Conservation (phyloP, 345 rosid species). For the Arabis hirsuta region DNA sequence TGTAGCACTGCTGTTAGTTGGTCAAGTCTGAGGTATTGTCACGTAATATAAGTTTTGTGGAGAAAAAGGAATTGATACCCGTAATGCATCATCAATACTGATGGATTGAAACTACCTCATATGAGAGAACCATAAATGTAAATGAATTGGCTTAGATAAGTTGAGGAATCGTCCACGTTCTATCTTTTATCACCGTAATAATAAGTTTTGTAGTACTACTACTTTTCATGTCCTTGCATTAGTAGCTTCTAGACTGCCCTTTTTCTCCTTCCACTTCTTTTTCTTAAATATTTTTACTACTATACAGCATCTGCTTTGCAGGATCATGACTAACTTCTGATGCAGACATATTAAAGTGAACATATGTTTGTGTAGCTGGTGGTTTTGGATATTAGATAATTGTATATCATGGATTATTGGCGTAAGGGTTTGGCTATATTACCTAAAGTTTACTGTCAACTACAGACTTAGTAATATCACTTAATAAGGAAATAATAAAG, state of each 20-base stretch:
- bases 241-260: conserved; percentile 27
- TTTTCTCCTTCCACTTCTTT: conserved; percentile 9
- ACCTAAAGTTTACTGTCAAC: conserved; percentile 7
- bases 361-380: conserved; percentile 3
- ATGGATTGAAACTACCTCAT: conserved; percentile 15
- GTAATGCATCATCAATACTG: conserved; percentile 14
- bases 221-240: conserved; percentile 1
- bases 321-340: conserved; percentile 13
- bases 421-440: conserved; percentile 16
- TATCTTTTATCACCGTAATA: neutral
- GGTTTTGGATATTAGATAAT: conserved; percentile 30
- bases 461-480: neutral
- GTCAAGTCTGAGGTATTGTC: conserved; percentile 17
- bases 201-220: neutral
- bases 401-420: neutral
- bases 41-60: neutral
- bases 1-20: conserved; percentile 13
- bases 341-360: conserved; percentile 10
- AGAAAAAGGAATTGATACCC: conserved; percentile 1
- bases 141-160: conserved; percentile 9
- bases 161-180: neutral
- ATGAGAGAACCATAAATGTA: conserved; percentile 1
- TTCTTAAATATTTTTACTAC: conserved; percentile 3
- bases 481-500: no score
- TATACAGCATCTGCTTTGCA: conserved; percentile 11